These are phyloP conservation scores for Conringia planisiliqua DNA, from an alignment of 345 rosid genomes.

Conservation along the genomic window DNA sequence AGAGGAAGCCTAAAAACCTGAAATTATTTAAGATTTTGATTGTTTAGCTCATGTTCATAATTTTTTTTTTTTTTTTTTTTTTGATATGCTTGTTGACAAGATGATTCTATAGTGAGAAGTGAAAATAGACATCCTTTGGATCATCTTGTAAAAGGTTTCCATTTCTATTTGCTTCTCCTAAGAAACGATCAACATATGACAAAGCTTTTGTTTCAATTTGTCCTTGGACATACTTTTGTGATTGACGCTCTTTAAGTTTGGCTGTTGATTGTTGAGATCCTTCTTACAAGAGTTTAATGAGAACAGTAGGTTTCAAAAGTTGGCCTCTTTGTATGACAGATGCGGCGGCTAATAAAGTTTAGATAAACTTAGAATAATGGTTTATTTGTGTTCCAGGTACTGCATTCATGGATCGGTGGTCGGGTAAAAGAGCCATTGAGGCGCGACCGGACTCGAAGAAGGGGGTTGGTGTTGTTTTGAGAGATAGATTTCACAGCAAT, in stretches of 20 bases:
- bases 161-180: neutral
- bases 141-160: neutral
- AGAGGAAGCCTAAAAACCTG: neutral
- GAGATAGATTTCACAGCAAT: conserved; percentile 54
- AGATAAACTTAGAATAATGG: neutral
- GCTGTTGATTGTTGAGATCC: neutral
- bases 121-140: neutral
- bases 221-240: neutral
- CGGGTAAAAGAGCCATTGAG: conserved; percentile 59
- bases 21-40: neutral
- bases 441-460: conserved; percentile 46
- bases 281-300: neutral
- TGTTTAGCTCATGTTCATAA: neutral
- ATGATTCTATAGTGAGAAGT: neutral
- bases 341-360: neutral
- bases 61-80: too few species aligned
- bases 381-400: conserved; percentile 36
- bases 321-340: neutral
- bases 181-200: neutral
- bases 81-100: neutral
- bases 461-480: conserved; percentile 50
- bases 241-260: neutral
- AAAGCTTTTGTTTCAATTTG: neutral
- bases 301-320: neutral
- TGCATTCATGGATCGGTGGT: conserved; percentile 65